Percentiles rank a stretch among this genome's conserved stretches.
phyloP scores from a whole-genome alignment of 441 rosid species.

The Pelargonium myrrhifolium region DNA sequence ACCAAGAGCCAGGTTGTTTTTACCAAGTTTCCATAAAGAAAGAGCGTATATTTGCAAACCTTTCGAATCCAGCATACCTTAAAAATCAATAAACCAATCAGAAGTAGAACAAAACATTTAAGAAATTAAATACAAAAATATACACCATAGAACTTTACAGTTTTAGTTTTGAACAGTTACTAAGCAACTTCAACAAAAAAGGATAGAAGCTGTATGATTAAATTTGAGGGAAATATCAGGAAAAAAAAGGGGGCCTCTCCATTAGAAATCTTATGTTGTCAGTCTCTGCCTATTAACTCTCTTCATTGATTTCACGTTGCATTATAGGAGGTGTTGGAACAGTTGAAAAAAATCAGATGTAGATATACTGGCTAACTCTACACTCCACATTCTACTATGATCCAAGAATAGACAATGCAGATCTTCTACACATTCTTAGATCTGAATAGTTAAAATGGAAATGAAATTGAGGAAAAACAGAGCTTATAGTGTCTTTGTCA shows the following conservation, averaged over 20 bases:
- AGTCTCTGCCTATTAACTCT: background rate
- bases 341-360: constrained; percentile 4
- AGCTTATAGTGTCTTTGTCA: background rate
- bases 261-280: background rate
- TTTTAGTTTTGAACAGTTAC: background rate
- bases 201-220: background rate
- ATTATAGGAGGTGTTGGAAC: background rate
- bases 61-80: constrained; percentile 67
- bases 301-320: constrained; percentile 1
- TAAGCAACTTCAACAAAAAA: background rate
- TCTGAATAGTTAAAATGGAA: background rate
- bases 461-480: background rate
- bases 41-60: constrained; percentile 77
- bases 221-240: background rate
- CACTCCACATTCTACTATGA: constrained; percentile 5
- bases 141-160: background rate
- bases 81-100: constrained; percentile 11
- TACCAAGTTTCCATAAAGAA: constrained; percentile 77
- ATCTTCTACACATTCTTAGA: background rate
- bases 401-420: background rate
- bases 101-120: background rate
- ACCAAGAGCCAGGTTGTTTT: constrained; percentile 55
- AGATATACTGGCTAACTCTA: background rate
- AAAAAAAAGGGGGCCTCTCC: background rate
- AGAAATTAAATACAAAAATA: background rate